phyloP scores from a whole-genome alignment of 495 filamentous ascomycete species.

The Rhypophila decipiens region DNA sequence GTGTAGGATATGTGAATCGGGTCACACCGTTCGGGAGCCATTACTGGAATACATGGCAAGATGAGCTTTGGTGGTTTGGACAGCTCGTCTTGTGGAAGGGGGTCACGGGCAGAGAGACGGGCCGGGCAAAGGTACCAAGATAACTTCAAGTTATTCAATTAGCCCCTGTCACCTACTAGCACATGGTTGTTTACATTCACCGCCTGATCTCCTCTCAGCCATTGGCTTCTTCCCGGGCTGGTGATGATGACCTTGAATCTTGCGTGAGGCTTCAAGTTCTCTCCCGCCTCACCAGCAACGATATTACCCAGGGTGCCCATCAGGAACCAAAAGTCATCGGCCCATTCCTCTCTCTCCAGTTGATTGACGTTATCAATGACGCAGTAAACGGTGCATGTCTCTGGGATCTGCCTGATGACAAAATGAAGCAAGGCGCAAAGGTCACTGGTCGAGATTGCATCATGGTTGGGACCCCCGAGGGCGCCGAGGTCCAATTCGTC shows the following conservation, averaged over 20 bases:
- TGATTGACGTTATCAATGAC: constrained; percentile 6
- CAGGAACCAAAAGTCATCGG: background rate
- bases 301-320: background rate
- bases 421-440: constrained; percentile 4
- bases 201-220: background rate
- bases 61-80: constrained; percentile 31
- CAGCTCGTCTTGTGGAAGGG: constrained; percentile 26
- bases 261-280: too few species aligned
- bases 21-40: constrained; percentile 26
- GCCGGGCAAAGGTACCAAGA: too few species aligned
- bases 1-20: constrained; percentile 13
- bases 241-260: constrained; percentile 12
- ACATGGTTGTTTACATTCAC: too few species aligned
- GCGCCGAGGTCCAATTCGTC: constrained; percentile 5
- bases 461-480: background rate
- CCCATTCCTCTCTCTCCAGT: constrained; percentile 7
- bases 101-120: too few species aligned
- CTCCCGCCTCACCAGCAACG: background rate
- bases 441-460: background rate
- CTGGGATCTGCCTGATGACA: constrained; percentile 3
- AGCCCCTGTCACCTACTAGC: too few species aligned
- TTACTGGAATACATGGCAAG: constrained; percentile 31
- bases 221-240: constrained; percentile 8
- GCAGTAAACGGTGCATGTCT: constrained; percentile 4
- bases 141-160: too few species aligned